phyloP scores from a whole-genome alignment of 2,329 filamentous ascomycete species.

The Monosporascus sp. region DNA sequence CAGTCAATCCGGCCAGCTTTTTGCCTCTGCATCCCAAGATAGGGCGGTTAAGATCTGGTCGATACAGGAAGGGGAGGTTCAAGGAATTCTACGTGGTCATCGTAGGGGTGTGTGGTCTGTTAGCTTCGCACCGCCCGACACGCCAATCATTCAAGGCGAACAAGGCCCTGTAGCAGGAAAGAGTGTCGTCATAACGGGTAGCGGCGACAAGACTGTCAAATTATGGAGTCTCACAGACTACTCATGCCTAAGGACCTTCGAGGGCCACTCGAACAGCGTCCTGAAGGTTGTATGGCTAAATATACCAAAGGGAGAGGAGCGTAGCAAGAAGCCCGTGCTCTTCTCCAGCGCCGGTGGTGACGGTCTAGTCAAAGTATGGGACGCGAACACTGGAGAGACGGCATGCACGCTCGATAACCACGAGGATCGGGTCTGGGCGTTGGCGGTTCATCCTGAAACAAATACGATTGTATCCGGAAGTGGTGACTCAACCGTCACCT shows the following conservation, averaged over 20 bases:
- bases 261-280: conserved; percentile 93
- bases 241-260: conserved; percentile 86
- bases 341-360: conserved; percentile 88
- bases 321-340: conserved; percentile 56
- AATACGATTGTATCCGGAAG: conserved; percentile 83
- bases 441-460: conserved; percentile 64
- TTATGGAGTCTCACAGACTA: conserved; percentile 93
- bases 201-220: conserved; percentile 93
- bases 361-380: conserved; percentile 95
- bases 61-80: conserved; percentile 78
- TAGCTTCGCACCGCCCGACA: conserved; percentile 75
- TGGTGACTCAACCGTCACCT: conserved; percentile 86
- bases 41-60: conserved; percentile 97
- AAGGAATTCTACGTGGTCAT: conserved; percentile 88
- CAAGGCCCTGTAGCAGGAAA: conserved; percentile 68
- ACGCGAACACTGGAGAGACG: conserved; percentile 75
- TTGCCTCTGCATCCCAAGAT: conserved; percentile 95
- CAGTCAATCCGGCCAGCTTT: conserved; percentile 67
- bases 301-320: conserved; percentile 41
- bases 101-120: conserved; percentile 95
- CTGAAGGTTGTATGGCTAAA: conserved; percentile 88
- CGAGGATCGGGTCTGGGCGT: conserved; percentile 89
- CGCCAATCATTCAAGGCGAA: conserved; percentile 67
- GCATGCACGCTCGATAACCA: conserved; percentile 94
- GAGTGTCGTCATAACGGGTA: conserved; percentile 82